A percentile compares a stretch with the other conserved stretches of the same genome.
Evolutionary conservation across 768 basidiomycete species (phyloP).

Genomic region (Gloeostereum incarnatum): DNA sequence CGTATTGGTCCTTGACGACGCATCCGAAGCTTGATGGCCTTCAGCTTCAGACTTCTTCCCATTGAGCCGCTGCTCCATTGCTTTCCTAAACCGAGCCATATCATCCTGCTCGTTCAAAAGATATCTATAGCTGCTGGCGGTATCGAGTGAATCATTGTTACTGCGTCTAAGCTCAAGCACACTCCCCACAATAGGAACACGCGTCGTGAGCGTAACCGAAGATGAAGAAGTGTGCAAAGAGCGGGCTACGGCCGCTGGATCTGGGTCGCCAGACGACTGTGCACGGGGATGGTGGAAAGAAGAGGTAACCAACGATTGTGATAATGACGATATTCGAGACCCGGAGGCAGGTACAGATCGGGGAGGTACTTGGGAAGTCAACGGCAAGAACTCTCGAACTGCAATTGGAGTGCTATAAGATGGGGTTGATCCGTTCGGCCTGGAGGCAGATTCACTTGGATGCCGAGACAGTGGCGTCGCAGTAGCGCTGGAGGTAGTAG

Average conservation of each 20-base stretch:
- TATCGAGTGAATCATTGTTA: constrained; percentile 30
- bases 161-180: constrained; percentile 32
- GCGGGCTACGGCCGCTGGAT: too few species aligned
- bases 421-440: too few species aligned
- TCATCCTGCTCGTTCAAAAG: constrained; percentile 35
- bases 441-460: too few species aligned
- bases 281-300: constrained; percentile 49
- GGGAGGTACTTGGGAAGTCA: constrained; percentile 27
- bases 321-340: constrained; percentile 50
- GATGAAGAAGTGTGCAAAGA: too few species aligned
- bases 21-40: too few species aligned
- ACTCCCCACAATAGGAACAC: constrained; percentile 11
- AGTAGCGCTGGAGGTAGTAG: too few species aligned
- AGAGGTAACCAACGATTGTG: constrained; percentile 57
- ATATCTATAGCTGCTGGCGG: constrained; percentile 34
- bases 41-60: too few species aligned
- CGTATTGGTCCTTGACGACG: too few species aligned
- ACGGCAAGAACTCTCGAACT: constrained; percentile 52
- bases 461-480: too few species aligned
- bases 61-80: too few species aligned
- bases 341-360: constrained; percentile 25
- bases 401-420: constrained; percentile 25
- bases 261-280: too few species aligned
- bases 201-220: constrained; percentile 22
- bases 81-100: constrained; percentile 21